phyloP scores from a whole-genome alignment of 2,329 filamentous ascomycete species.

The Diplodia intermedia region DNA sequence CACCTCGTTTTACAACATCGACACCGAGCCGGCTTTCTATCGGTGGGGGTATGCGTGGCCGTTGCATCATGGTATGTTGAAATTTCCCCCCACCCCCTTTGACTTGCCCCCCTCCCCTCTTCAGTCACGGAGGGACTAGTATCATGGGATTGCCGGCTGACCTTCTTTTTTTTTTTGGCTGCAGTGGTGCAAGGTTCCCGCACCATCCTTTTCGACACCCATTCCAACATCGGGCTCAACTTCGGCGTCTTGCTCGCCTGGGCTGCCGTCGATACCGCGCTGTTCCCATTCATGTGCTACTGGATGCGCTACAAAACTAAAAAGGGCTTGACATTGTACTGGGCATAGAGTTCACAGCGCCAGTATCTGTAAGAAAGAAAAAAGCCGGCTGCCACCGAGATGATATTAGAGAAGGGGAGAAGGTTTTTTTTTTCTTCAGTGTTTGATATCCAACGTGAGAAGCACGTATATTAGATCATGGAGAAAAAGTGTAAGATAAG shows the following conservation, averaged over 20 bases:
- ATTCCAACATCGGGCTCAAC: slow-evolving; percentile 65
- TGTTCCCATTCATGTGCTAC: slow-evolving; percentile 61
- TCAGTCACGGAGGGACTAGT: too few species aligned
- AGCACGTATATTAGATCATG: too few species aligned
- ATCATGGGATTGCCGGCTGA: not conserved
- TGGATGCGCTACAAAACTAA: slow-evolving; percentile 51
- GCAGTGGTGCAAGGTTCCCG: slow-evolving; percentile 64
- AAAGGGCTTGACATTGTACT: slow-evolving; percentile 18
- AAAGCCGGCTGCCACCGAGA: not conserved
- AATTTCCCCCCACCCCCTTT: not conserved
- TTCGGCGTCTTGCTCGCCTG: slow-evolving; percentile 67
- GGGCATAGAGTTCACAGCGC: slow-evolving; percentile 1
- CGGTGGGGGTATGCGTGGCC: slow-evolving; percentile 70
- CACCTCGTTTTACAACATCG: slow-evolving; percentile 66
- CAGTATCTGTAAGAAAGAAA: not conserved
- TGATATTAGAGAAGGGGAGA: too few species aligned
- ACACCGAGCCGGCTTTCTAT: slow-evolving; percentile 66
- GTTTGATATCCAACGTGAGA: too few species aligned
- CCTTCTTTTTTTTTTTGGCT: too few species aligned
- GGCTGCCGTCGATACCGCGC: slow-evolving; percentile 58
- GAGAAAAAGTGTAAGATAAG: too few species aligned
- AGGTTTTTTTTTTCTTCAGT: too few species aligned
- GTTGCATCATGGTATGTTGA: slow-evolving; percentile 60
- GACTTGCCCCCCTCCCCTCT: too few species aligned
- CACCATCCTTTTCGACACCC: slow-evolving; percentile 67